Percentiles rank a stretch among this genome's conserved stretches.
Conservation (phyloP, 148 eudicot species). For the Fagopyrum tataricum region DNA sequence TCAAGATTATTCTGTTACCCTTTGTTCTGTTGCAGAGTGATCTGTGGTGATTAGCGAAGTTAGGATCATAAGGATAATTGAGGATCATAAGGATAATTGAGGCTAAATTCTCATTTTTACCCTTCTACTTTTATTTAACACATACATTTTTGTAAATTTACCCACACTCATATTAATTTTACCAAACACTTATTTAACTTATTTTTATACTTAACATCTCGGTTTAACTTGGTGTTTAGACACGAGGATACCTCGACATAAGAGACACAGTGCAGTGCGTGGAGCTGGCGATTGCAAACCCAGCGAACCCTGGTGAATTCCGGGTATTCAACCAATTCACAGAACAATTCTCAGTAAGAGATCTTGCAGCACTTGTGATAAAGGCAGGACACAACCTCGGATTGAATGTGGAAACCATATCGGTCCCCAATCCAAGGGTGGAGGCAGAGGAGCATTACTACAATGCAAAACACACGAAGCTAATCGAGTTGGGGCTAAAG, state of each 20-base stretch:
- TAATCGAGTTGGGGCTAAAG: constrained; percentile 73
- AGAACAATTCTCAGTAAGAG: constrained; percentile 88
- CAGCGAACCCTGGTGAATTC: constrained; percentile 84
- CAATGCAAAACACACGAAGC: constrained; percentile 95
- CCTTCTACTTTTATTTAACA: too few relatives aligned
- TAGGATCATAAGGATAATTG: too few relatives aligned
- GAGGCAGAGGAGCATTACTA: constrained; percentile 99
- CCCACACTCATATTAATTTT: too few relatives aligned
- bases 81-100: too few relatives aligned
- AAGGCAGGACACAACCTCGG: constrained; percentile 83
- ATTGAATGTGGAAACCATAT: constrained; percentile 58
- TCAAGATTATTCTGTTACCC: background rate
- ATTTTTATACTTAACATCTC: too few relatives aligned
- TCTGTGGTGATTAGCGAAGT: background rate
- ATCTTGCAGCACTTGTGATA: constrained; percentile 76
- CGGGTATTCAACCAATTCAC: constrained; percentile 97
- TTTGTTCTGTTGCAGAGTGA: background rate
- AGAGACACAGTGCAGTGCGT: constrained; percentile 96
- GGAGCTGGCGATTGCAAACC: constrained; percentile 92
- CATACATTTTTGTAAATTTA: too few relatives aligned
- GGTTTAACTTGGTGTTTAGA: constrained; percentile 30
- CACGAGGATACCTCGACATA: constrained; percentile 95
- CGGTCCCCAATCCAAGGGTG: constrained; percentile 95
- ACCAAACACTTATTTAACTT: too few relatives aligned
- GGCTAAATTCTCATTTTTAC: too few relatives aligned